These are phyloP conservation scores for Lonicera japonica DNA, from an alignment of 129 eudicot species.

Conservation along the genomic window DNA sequence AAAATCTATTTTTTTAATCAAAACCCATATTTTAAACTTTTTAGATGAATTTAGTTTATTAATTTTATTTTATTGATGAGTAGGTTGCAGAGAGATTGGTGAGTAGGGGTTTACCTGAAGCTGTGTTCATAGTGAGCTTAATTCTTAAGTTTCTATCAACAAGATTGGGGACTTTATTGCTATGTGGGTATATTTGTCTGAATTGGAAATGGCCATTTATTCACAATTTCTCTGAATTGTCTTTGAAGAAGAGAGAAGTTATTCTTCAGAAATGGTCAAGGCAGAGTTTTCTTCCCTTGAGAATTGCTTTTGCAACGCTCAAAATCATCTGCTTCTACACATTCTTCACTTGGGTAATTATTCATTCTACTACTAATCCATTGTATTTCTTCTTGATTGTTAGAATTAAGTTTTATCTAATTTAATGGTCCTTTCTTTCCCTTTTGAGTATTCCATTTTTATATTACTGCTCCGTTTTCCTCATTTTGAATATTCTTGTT, in stretches of 20 bases:
- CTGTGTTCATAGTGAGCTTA: conserved; percentile 33
- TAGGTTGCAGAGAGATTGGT: conserved; percentile 67
- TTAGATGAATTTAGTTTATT: no score
- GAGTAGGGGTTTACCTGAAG: conserved; percentile 49
- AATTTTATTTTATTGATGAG: neutral
- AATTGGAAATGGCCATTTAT: conserved; percentile 77
- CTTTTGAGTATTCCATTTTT: neutral
- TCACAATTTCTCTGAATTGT: conserved; percentile 58
- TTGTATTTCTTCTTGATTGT: neutral
- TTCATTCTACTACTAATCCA: no score
- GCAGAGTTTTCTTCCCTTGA: conserved; percentile 33
- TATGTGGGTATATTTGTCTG: conserved; percentile 68
- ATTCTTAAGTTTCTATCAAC: conserved; percentile 58
- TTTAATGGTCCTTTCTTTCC: neutral
- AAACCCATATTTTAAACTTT: neutral
- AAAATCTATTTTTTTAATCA: neutral
- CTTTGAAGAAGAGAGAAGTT: conserved; percentile 56
- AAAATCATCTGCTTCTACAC: conserved; percentile 43
- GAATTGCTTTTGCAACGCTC: conserved; percentile 43
- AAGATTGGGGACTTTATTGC: conserved; percentile 66
- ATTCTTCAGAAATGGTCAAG: conserved; percentile 78
- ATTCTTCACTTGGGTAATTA: conserved; percentile 58
- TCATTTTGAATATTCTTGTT: neutral
- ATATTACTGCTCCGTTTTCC: neutral
- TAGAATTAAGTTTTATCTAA: neutral